Conservation (phyloP, 163 green algal species). For the Coccomyxa subellipsoidea region DNA sequence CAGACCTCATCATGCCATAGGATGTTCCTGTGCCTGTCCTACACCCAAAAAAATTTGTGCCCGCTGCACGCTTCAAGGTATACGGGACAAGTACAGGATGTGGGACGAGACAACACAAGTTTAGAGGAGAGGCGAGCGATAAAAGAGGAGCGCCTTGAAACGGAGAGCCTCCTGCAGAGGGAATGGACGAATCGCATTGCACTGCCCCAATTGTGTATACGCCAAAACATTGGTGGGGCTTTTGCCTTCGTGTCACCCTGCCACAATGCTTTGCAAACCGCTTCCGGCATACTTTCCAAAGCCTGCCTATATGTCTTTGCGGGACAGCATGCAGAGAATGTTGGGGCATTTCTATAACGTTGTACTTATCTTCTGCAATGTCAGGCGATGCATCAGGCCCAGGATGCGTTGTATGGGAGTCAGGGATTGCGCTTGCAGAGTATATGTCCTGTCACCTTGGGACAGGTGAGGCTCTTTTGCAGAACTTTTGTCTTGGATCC, state of each 20-base stretch:
- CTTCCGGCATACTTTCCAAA: background rate
- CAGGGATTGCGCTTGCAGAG: conserved; percentile 2
- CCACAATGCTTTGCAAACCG: background rate
- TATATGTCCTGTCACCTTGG: background rate
- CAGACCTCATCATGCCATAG: background rate
- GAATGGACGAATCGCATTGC: background rate
- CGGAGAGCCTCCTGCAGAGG: background rate
- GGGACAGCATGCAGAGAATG: no score
- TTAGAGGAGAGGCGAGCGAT: background rate
- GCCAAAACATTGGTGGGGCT: background rate
- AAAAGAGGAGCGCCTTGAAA: background rate
- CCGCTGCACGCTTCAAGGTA: no score
- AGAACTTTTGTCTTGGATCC: background rate
- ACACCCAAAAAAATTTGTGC: no score
- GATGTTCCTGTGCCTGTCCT: background rate
- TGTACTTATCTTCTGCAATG: no score
- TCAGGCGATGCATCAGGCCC: conserved; percentile 4
- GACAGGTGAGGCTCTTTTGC: conserved; percentile 1
- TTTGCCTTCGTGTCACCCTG: background rate
- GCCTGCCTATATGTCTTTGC: background rate
- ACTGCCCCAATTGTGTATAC: background rate
- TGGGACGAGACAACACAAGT: background rate
- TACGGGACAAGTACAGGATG: no score
- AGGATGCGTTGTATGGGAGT: conserved; percentile 16
- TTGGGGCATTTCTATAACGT: no score